These are phyloP conservation scores for Fusarium sacchari DNA, from an alignment of 2,329 filamentous ascomycete species.

Conservation along the genomic window DNA sequence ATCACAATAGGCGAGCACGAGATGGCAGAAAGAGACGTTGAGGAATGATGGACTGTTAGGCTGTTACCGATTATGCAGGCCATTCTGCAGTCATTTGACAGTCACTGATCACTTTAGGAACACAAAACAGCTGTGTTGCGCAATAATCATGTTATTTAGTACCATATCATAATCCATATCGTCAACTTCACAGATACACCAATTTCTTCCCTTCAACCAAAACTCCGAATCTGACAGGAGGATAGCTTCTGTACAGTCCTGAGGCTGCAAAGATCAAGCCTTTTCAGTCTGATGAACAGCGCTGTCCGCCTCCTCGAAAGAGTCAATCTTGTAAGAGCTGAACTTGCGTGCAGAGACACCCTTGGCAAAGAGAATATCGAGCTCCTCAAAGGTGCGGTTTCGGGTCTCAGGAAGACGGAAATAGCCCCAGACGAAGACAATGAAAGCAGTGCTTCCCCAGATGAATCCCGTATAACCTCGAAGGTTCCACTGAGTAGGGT, in stretches of 20 bases:
- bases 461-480: conserved; percentile 53
- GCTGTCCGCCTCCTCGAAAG: conserved; percentile 1
- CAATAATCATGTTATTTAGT: background rate
- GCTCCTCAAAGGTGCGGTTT: conserved; percentile 61
- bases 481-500: conserved; percentile 52
- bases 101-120: fast-evolving
- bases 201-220: background rate
- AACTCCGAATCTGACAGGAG: background rate
- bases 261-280: background rate
- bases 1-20: conserved; percentile 4
- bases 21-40: background rate
- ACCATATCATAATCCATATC: background rate
- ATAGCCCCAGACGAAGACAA: conserved; percentile 51
- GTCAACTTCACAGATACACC: background rate
- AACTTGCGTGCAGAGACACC: conserved; percentile 32
- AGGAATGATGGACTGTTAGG: background rate
- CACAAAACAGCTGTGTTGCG: background rate
- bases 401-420: conserved; percentile 63
- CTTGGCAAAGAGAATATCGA: conserved; percentile 61
- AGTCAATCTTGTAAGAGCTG: conserved; percentile 19
- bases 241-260: background rate
- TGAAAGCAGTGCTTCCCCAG: conserved; percentile 41
- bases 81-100: no score
- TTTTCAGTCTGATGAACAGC: background rate
- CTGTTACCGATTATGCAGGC: fast-evolving